Percentiles rank a stretch among this genome's conserved stretches.
Conservation (phyloP, 2,329 filamentous ascomycete genomes). For the Cladobotryum mycophilum region DNA sequence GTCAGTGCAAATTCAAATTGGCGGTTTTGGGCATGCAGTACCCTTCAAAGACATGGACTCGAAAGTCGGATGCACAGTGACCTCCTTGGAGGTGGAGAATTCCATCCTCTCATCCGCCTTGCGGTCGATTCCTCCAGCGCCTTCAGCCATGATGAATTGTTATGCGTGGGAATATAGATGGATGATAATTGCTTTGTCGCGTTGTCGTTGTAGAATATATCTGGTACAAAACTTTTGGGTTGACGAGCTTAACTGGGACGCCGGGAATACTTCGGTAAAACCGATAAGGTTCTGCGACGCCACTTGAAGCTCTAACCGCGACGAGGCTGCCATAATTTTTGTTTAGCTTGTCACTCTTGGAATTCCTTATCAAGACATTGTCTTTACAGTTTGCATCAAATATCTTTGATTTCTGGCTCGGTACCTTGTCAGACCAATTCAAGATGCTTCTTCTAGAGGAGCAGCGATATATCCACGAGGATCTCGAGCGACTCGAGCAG, state of each 20-base stretch:
- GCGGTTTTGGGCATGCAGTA: slow-evolving; percentile 48
- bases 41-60: slow-evolving; percentile 94
- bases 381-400: background rate
- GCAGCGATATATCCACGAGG: slow-evolving; percentile 89
- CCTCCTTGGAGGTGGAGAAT: slow-evolving; percentile 97
- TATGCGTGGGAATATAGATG: background rate
- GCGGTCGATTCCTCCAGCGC: slow-evolving; percentile 69
- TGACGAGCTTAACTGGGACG: slow-evolving; percentile 2
- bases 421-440: background rate
- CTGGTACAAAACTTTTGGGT: slow-evolving; percentile 22
- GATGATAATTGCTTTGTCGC: slow-evolving; percentile 4
- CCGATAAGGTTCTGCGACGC: slow-evolving; percentile 5
- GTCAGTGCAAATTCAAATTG: slow-evolving; percentile 63
- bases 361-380: background rate
- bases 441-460: slow-evolving; percentile 85
- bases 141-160: slow-evolving; percentile 71
- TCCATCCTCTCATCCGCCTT: slow-evolving; percentile 95
- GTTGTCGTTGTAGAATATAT: background rate
- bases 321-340: slow-evolving; percentile 8
- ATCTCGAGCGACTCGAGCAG: slow-evolving; percentile 91
- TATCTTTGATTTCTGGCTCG: background rate
- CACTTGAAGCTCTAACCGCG: slow-evolving; percentile 6
- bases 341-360: background rate
- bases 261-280: slow-evolving; percentile 27
- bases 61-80: slow-evolving; percentile 88